Evolutionary conservation across 2,329 filamentous ascomycete genomes (phyloP), one percentile per base, ranked within the genome.

Genomic region (Dothideomycetes sp.): DNA sequence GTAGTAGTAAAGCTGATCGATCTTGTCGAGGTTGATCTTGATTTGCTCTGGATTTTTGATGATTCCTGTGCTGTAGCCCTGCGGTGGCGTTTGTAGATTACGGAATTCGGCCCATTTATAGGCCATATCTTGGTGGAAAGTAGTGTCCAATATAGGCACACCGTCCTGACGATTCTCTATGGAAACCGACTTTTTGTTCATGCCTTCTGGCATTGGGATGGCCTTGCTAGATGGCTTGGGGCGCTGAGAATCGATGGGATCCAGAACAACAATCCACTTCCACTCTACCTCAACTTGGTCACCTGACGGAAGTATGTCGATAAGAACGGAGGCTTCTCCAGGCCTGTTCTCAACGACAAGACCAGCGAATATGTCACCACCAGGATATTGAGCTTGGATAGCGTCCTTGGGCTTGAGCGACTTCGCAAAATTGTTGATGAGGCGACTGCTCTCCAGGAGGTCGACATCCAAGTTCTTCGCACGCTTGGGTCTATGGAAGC

Each of bases 401-500:
- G 89, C 74, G 41, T 91, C 82, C 44, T 84, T 82, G 45, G 71
- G 66, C 53, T 79, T 75, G 44, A 94, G 68, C 1, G 72, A 71
- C 39, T 71, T 72, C 2, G 85, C 86, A 30, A 79, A 80, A 43
- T 78, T 71, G 37, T 73, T 71, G 42, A 91, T 74, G 46, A 78
- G 76, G 42, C 76, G 68, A 57, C 83, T 80, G 38, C 74, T 72
- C 53, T 91, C 87, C 46, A 91, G 65, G 1, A 70, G 65, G 41
- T 84, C 76, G 7, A 53, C 39, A 16, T 55, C 57, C 20, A 54
- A 17, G 49, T 82, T 84, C 63, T 82, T 85, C 47, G 86, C 80
- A 53, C 91, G 80, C 66, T 91, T 94, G 11, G 83, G 78, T 35
- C 91, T 78, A 60, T 98, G 91, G 64, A 94, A 94, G 45, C 88